Conservation (phyloP, 2,329 filamentous ascomycete genomes). For the Penicillium hesseltinei region DNA sequence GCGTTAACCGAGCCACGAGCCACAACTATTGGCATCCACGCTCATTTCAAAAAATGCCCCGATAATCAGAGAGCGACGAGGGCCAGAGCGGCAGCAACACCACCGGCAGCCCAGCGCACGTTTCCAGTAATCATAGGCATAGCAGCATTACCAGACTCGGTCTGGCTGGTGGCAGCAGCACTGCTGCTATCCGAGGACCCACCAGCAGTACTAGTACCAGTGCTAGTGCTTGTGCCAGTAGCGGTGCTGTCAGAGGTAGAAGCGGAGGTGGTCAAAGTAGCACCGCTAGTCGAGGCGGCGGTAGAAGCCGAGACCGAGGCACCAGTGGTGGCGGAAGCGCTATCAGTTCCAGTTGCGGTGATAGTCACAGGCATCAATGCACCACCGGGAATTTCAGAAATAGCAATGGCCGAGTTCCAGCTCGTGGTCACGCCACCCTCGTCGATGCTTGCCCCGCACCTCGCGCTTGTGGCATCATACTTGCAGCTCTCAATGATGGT, state of each 20-base stretch:
- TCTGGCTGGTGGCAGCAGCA: constrained; percentile 6
- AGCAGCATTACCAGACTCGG: constrained; percentile 15
- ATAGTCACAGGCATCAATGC: constrained; percentile 5
- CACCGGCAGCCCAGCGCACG: constrained; percentile 15
- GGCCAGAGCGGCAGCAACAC: constrained; percentile 14
- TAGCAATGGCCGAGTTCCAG: not conserved
- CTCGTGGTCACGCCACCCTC: not conserved
- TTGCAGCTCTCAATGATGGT: not conserved
- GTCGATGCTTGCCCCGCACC: not conserved
- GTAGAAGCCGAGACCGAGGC: constrained; percentile 7
- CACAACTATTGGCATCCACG: not conserved
- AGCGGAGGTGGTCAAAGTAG: constrained; percentile 2
- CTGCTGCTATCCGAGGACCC: not conserved
- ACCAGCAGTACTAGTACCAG: not conserved
- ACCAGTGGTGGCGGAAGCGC: constrained; percentile 2
- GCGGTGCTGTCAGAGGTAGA: not conserved
- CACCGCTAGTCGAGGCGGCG: not conserved
- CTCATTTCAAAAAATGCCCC: not conserved
- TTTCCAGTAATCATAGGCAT: constrained; percentile 17
- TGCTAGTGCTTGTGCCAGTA: not conserved
- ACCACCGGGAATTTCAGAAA: constrained; percentile 1
- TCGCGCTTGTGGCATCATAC: not conserved
- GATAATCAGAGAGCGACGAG: not conserved
- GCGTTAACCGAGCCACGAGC: not conserved
- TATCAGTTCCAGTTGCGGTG: not conserved